Conservation (phyloP, 495 filamentous ascomycete genomes). For the Aspergillus sclerotiicarbonarius region DNA sequence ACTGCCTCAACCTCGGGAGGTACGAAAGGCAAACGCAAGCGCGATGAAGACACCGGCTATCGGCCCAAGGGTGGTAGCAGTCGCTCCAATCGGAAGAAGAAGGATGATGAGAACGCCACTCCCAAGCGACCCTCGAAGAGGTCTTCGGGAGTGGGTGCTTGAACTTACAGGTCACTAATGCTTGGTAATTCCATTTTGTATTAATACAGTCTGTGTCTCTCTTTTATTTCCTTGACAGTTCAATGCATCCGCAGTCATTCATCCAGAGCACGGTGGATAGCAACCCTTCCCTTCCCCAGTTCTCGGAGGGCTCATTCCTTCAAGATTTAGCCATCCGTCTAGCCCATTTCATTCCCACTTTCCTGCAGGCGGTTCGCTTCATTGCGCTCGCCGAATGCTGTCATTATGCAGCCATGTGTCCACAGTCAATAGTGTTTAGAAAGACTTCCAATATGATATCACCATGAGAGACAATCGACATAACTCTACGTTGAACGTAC, state of each 20-base stretch:
- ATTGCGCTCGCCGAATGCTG: too few species aligned
- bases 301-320: background rate
- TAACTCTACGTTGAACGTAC: too few species aligned
- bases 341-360: too few species aligned
- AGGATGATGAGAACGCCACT: constrained; percentile 42
- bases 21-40: constrained; percentile 54
- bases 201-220: constrained; percentile 5
- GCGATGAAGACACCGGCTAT: constrained; percentile 68
- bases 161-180: background rate
- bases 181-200: constrained; percentile 7
- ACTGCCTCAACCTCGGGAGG: constrained; percentile 34
- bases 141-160: constrained; percentile 23
- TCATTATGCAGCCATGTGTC: too few species aligned
- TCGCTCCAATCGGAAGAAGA: constrained; percentile 65
- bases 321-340: too few species aligned
- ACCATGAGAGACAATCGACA: too few species aligned
- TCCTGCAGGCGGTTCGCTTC: too few species aligned
- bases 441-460: too few species aligned
- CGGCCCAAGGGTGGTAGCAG: constrained; percentile 65
- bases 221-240: constrained; percentile 1
- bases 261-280: background rate
- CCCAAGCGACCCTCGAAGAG: constrained; percentile 38
- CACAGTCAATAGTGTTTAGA: too few species aligned
- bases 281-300: too few species aligned
- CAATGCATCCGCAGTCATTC: background rate